Conservation (phyloP, 2,329 filamentous ascomycete species). For the Camillea tinctor region DNA sequence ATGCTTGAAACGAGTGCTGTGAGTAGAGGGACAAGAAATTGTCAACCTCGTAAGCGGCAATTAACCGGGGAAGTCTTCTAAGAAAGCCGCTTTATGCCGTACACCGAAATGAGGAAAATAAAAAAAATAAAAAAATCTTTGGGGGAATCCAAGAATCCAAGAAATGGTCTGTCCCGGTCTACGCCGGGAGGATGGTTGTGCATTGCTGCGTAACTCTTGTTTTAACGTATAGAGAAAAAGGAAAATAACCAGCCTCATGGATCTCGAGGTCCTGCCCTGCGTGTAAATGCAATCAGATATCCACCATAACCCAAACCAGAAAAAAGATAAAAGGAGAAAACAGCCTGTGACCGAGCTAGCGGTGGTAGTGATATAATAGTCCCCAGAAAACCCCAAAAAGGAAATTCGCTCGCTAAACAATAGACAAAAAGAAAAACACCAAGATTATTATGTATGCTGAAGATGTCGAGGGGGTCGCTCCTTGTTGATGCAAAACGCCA, state of each 20-base stretch:
- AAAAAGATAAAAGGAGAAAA: constrained; percentile 43
- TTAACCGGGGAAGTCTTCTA: constrained; percentile 39
- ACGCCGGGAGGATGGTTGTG: constrained; percentile 48
- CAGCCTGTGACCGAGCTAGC: constrained; percentile 48
- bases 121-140: constrained; percentile 33
- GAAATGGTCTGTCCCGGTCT: constrained; percentile 45
- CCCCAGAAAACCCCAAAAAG: constrained; percentile 27
- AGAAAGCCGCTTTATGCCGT: constrained; percentile 44
- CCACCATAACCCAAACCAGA: constrained; percentile 54
- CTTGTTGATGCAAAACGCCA: constrained; percentile 36
- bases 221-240: constrained; percentile 31
- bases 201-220: constrained; percentile 66
- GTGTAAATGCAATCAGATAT: constrained; percentile 54
- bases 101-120: constrained; percentile 29
- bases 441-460: constrained; percentile 26
- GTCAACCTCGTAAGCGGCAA: constrained; percentile 25
- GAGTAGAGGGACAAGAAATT: constrained; percentile 18
- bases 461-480: constrained; percentile 30
- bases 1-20: constrained; percentile 39
- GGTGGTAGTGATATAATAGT: constrained; percentile 39
- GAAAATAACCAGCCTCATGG: constrained; percentile 44
- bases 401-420: constrained; percentile 42
- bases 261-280: constrained; percentile 46
- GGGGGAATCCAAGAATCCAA: constrained; percentile 42
- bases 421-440: constrained; percentile 28